These are phyloP conservation scores for Clitocybe nebularis DNA, from an alignment of 1,284 basidiomycete genomes.

Conservation along the genomic window DNA sequence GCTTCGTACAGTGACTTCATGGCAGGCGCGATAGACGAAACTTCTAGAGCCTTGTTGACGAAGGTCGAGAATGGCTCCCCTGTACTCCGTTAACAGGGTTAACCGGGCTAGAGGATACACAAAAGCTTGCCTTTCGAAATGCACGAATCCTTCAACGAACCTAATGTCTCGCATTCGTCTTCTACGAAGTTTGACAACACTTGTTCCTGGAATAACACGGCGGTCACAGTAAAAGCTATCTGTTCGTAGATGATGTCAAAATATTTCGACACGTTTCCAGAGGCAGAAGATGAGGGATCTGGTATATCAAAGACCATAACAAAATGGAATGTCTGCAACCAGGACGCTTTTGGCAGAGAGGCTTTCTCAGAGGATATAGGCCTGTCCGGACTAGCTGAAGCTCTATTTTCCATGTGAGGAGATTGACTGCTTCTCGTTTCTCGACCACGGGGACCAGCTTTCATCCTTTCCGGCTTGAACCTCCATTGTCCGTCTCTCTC, in stretches of 20 bases:
- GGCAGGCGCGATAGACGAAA: conserved; percentile 68
- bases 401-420: conserved; percentile 24
- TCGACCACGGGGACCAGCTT: conserved; percentile 46
- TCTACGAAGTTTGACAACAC: conserved; percentile 81
- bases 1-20: conserved; percentile 76
- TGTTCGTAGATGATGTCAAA: conserved; percentile 86
- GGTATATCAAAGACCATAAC: conserved; percentile 87
- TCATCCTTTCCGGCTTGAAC: conserved; percentile 58
- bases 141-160: conserved; percentile 65
- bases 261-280: conserved; percentile 72
- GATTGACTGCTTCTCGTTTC: conserved; percentile 44
- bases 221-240: conserved; percentile 82
- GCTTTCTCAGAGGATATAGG: conserved; percentile 28
- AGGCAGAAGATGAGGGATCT: conserved; percentile 78
- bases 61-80: conserved; percentile 57
- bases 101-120: background rate
- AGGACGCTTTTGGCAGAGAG: conserved; percentile 31
- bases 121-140: conserved; percentile 50
- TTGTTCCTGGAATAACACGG: conserved; percentile 86
- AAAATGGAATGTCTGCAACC: conserved; percentile 83
- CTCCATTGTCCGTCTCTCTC: conserved; percentile 72
- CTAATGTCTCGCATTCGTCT: conserved; percentile 66
- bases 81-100: conserved; percentile 21
- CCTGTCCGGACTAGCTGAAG: conserved; percentile 30
- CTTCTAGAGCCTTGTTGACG: conserved; percentile 53